Base-by-base conservation (phyloP, 2,329 filamentous ascomycete species). In the Graphilbum sp. region DNA sequence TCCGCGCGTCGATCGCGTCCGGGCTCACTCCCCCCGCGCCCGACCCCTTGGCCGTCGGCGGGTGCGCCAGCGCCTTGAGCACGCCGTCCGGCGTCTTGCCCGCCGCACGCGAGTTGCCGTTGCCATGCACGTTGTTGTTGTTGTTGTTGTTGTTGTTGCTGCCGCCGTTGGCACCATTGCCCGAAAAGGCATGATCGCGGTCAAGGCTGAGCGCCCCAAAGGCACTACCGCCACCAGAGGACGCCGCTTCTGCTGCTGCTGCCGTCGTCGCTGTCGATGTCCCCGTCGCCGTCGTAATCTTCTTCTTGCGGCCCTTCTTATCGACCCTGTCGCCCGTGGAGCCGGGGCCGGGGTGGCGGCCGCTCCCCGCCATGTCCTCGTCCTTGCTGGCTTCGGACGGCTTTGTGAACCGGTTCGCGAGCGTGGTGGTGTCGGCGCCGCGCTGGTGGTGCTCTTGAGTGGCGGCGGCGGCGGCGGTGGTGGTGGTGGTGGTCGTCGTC, bases 231-330 rank as follows among this genome's bases (percentile, higher is more conserved):
- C 7, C n/a, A 27, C 25, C 23, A 17, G 21, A 3, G 35, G 8
- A 17, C 15, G 39, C 18, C n/a, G 24, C 15, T 12, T 17, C 23
- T 18, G 38, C 13, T 10, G 39, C 12, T 16, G 58, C 55, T 21
- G 58, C 55, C 6, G 57, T 54, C 41, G 62, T 64, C n/a, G n/a
- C n/a, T n/a, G n/a, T n/a, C n/a, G n/a, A n/a, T n/a, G n/a, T n/a
- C n/a, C 21, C 21, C 21, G 21, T 11, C 21, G 21, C 21, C 21
- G 5, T 11, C 21, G 21, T 24, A 6, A 24, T 5, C 64, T 85
- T 88, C 65, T 84, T 83, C 62, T 78, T 81, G 30, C 67, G 57
- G 25, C 60, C 52, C 50, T 70, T 74, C 51, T 69, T 69, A 49
- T 84, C 79, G 1, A 60, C 49, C 57, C 75, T 79, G 44, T 81